A percentile compares a stretch with the other conserved stretches of the same genome.
These are phyloP conservation scores for Oidiodendron maius DNA, from an alignment of 495 filamentous ascomycete genomes.

Conservation along the genomic window DNA sequence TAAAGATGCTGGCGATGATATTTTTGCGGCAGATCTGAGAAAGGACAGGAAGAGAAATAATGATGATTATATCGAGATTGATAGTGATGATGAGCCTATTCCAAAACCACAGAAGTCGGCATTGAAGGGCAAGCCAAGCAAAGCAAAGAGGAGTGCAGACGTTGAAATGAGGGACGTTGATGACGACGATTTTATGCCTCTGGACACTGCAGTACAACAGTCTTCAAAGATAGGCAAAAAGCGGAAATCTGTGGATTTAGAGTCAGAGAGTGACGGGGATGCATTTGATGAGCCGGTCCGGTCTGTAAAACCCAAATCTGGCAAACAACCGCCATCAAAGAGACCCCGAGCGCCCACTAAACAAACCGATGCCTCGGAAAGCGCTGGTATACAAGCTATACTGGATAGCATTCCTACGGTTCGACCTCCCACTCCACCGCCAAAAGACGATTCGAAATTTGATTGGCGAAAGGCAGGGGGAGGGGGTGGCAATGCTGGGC, in stretches of 20 bases:
- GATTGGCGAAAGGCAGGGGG: constrained; percentile 51
- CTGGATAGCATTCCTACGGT: constrained; percentile 82
- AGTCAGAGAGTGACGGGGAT: constrained; percentile 40
- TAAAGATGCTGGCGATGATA: constrained; percentile 65
- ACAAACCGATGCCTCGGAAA: constrained; percentile 57
- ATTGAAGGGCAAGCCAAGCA: constrained; percentile 29
- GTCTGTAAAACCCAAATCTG: constrained; percentile 39
- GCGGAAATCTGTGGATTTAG: constrained; percentile 32
- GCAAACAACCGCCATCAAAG: constrained; percentile 56
- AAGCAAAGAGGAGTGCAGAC: constrained; percentile 33
- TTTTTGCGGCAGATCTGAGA: constrained; percentile 61
- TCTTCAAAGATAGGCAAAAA: constrained; percentile 20
- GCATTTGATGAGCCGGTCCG: constrained; percentile 23
- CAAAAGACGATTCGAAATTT: constrained; percentile 64
- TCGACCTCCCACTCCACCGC: constrained; percentile 73
- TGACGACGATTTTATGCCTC: constrained; percentile 28
- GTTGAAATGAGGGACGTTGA: constrained; percentile 38
- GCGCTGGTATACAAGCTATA: constrained; percentile 67
- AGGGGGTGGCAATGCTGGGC: constrained; percentile 47
- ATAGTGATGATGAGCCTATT: constrained; percentile 50
- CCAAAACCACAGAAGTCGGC: constrained; percentile 37
- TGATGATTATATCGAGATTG: constrained; percentile 60
- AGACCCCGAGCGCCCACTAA: constrained; percentile 54
- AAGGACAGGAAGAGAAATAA: constrained; percentile 53
- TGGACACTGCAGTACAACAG: constrained; percentile 13